A percentile compares a stretch with the other conserved stretches of the same genome.
phyloP scores from a whole-genome alignment of 768 basidiomycete species.

The Xanthoconium stramineum region DNA sequence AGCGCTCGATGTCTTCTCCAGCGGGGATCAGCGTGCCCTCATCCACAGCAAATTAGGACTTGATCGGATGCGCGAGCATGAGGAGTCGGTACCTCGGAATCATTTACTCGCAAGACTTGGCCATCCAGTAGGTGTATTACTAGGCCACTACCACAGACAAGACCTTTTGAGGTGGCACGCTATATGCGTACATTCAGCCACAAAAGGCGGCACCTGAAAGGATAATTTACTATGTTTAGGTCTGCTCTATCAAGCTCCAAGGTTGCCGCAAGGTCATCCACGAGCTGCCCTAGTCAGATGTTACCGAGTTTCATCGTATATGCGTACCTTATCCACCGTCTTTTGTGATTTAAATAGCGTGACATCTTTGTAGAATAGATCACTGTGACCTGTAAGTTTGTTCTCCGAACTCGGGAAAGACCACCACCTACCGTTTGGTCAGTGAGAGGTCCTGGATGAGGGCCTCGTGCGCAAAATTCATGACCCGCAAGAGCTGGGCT shows the following conservation, averaged over 20 bases:
- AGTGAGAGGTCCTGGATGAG: slow-evolving; percentile 49
- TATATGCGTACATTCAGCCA: slow-evolving; percentile 30
- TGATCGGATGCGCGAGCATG: not conserved
- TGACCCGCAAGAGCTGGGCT: slow-evolving; percentile 70
- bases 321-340: slow-evolving; percentile 70
- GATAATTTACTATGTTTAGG: slow-evolving; percentile 63
- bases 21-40: slow-evolving; percentile 78
- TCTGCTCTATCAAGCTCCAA: slow-evolving; percentile 69
- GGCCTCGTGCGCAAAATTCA: slow-evolving; percentile 71
- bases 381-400: slow-evolving; percentile 42
- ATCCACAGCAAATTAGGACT: not conserved
- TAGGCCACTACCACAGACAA: slow-evolving; percentile 70
- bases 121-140: slow-evolving; percentile 56
- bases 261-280: slow-evolving; percentile 88
- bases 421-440: slow-evolving; percentile 58
- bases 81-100: slow-evolving; percentile 50
- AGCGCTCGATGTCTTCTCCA: slow-evolving; percentile 63
- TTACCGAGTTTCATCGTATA: not conserved
- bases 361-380: slow-evolving; percentile 87
- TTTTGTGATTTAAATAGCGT: slow-evolving; percentile 71
- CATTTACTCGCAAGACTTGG: slow-evolving; percentile 46
- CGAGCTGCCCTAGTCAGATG: slow-evolving; percentile 49
- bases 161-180: slow-evolving; percentile 89
- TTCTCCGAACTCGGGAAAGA: slow-evolving; percentile 7
- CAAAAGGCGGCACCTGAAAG: not conserved